Base-by-base conservation (phyloP, 805 yeast species). In the Candida incommunis region DNA sequence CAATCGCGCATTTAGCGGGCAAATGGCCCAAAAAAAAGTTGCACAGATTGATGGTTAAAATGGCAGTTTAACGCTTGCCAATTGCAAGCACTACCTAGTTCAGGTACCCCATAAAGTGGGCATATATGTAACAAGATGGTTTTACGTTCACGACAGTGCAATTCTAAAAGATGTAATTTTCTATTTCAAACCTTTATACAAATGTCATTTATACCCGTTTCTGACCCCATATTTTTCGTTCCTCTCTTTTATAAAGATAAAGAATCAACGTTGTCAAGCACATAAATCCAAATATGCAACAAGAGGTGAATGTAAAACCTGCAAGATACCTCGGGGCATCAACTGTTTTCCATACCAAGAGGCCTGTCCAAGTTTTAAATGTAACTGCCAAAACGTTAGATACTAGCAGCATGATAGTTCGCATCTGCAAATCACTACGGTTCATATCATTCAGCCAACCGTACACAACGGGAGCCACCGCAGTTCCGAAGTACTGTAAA, bases 381-480 rank as follows among this genome's bases (percentile, higher is more conserved):
- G 72, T 61, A 51, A 74, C 76, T 4, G 78, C 78, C 35, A 75
- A 50, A 24, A 61, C 54, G 54, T 74, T 75, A 71, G 71, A 67
- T 2, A 64, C 52, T 16, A 72, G 72, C 48, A 75, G 62, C 31
- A 69, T 66, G 27, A 74, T 64, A 4, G 77, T 70, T 50, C 80
- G 61, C 42, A 69, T 68, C 49, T 72, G 69, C 3, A 71, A 65
- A 52, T 75, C 75, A 43, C 69, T 64, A 43, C 80, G 65, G 45
- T 74, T 67, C 40, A 75, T 72, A 57, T 74, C 80, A 50, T 72
- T 72, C 44, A 68, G 69, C 78, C 80, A 76, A 16, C 76, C 69
- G 55, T 74, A 77, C 23, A 73, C 57, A 0, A 73, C 76, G 0
- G 80, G 74, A 2, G 80, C 76, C 70, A 71, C 71, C 13, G 80